These are phyloP conservation scores for Pezicula carpinea DNA, from an alignment of 2,329 filamentous ascomycete species.

Conservation along the genomic window DNA sequence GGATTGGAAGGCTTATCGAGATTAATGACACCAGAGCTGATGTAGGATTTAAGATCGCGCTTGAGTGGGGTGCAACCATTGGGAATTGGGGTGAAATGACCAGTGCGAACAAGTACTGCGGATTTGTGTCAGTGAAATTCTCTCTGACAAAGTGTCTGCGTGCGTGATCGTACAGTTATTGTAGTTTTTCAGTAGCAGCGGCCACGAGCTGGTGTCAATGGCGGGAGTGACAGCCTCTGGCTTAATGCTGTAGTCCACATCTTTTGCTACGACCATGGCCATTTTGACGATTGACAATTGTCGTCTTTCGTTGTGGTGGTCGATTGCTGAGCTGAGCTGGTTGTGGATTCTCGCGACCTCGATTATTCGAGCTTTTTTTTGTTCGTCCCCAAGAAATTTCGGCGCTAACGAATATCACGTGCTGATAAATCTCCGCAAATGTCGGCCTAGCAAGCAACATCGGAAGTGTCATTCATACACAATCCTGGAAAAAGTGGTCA, in stretches of 20 bases:
- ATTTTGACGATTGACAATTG: constrained; percentile 25
- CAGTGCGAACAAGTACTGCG: constrained; percentile 83
- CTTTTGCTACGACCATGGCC: constrained; percentile 44
- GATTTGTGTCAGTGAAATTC: constrained; percentile 17
- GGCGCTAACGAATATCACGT: constrained; percentile 5
- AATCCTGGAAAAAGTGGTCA: too few relatives aligned
- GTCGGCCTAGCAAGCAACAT: too few relatives aligned
- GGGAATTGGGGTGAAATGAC: constrained; percentile 95
- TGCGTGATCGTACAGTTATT: constrained; percentile 66
- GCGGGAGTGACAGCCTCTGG: constrained; percentile 75
- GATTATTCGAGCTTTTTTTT: constrained; percentile 10
- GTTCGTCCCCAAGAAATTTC: constrained; percentile 11
- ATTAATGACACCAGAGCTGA: constrained; percentile 97
- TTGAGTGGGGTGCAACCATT: constrained; percentile 86
- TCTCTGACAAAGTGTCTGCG: constrained; percentile 1
- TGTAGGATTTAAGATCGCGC: constrained; percentile 94
- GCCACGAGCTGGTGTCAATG: constrained; percentile 86
- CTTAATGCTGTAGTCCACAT: constrained; percentile 84
- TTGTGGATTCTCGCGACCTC: constrained; percentile 5
- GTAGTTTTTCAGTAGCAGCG: constrained; percentile 93
- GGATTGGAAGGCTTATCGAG: constrained; percentile 97
- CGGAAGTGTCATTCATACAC: too few relatives aligned
- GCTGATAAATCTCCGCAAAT: neutral
- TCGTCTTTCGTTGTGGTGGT: constrained; percentile 7
- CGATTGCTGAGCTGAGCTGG: constrained; percentile 1